Evolutionary conservation across 1,284 basidiomycete species (phyloP), one percentile per base, ranked within the genome.

Genomic region (Chalciporus sp.): DNA sequence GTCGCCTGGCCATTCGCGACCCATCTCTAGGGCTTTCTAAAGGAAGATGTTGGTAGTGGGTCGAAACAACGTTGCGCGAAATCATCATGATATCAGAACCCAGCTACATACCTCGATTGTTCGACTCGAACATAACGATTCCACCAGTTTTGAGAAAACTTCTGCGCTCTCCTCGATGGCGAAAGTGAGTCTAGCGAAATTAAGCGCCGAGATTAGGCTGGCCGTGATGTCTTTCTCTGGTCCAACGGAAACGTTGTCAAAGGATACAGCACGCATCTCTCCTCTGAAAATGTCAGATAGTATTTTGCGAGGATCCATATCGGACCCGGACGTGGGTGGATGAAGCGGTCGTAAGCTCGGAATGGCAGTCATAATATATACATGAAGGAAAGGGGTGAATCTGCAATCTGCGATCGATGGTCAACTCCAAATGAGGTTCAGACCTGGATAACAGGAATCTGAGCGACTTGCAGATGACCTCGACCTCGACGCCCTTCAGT

Each of bases 151-250:
- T 27, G 66, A 66, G 27, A 70, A 70, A 28, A 49, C 47, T 4
- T 59, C 40, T 11, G 72, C 73, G 14, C 61, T 63, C 27, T 63
- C 55, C 48, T 75, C 74, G 45, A 67, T 69, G 23, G 60, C 67
- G 45, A 84, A 75, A 26, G 78, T 68, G 10, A 81, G 61, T 44
- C 82, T 71, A 1, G 77, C 78, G 52, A 81, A 84, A 61, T 87
- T 86, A 46, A 87, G 63, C 3, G 79, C 77, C 2, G 79, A 82
- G 17, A 88, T 71, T 16, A 81, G 80, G 58, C 80, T 80, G 8
- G 82, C 73, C 14, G 83, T 77, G 17, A 66, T 61, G 4, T 71
- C 74, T 42, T 56, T 53, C 50, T 57, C 50, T 29, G 50, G 51
- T 55, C 78, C 79, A 58, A 79, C 72, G 49, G 74, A 73, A 9